Percentiles rank a stretch among this genome's conserved stretches.
These are phyloP conservation scores for Xylaria venustula DNA, from an alignment of 495 filamentous ascomycete species.

Conservation along the genomic window DNA sequence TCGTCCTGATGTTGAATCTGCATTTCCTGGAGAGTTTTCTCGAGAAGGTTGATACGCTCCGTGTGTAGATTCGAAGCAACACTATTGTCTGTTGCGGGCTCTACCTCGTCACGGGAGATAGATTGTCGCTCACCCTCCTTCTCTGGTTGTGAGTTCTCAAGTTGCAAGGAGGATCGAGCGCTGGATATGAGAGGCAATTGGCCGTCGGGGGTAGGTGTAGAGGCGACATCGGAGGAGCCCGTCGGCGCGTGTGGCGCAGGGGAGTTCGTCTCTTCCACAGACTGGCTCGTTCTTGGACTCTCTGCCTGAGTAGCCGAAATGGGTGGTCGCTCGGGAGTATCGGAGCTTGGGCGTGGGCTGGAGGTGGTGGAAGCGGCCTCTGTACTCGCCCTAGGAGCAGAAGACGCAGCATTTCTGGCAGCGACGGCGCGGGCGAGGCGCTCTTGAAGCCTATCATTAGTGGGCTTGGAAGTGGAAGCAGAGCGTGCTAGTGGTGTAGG, in stretches of 20 bases:
- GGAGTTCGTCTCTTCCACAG: not conserved
- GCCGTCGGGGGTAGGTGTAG: slow-evolving; percentile 6
- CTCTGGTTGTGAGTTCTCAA: slow-evolving; percentile 6
- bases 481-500: slow-evolving; percentile 21
- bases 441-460: slow-evolving; percentile 82
- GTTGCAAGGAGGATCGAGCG: slow-evolving; percentile 2
- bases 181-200: not conserved
- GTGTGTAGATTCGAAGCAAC: slow-evolving; percentile 23
- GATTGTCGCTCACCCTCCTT: not conserved
- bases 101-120: not conserved
- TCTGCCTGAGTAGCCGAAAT: not conserved
- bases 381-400: slow-evolving; percentile 19
- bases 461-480: slow-evolving; percentile 42
- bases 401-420: slow-evolving; percentile 38
- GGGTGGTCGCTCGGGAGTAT: slow-evolving; percentile 4
- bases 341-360: slow-evolving; percentile 27
- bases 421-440: slow-evolving; percentile 66
- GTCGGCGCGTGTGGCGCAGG: not conserved
- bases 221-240: not conserved
- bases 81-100: slow-evolving; percentile 1
- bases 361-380: slow-evolving; percentile 19
- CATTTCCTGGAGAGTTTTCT: slow-evolving; percentile 57
- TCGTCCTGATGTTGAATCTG: slow-evolving; percentile 74
- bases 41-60: slow-evolving; percentile 47
- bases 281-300: slow-evolving; percentile 11